A percentile compares a stretch with the other conserved stretches of the same genome.
Conservation (phyloP, 495 filamentous ascomycete species). For the Neurospora discreta region DNA sequence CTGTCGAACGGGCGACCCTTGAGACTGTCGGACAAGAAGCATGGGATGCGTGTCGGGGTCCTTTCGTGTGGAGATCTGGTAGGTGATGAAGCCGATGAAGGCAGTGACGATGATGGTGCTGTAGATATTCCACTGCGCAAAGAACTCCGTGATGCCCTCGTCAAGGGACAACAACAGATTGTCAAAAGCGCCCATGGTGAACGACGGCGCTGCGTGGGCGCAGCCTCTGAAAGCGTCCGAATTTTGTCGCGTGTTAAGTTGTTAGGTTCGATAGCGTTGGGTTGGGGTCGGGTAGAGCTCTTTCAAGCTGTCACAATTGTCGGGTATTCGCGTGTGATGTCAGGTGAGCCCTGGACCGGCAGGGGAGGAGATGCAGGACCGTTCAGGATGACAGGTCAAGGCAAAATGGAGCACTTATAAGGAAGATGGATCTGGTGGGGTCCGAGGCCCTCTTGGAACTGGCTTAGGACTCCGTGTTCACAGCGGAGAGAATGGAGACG, state of each 20-base stretch:
- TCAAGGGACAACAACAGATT: conserved; percentile 52
- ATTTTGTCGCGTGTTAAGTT: not conserved
- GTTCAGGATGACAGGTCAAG: not conserved
- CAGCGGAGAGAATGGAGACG: not conserved
- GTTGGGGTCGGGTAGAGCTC: not conserved
- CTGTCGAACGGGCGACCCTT: conserved; percentile 65
- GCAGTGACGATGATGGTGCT: conserved; percentile 53
- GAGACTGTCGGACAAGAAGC: conserved; percentile 74
- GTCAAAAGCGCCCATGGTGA: conserved; percentile 23
- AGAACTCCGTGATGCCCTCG: conserved; percentile 49
- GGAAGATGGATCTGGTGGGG: not conserved
- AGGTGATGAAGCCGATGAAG: conserved; percentile 41
- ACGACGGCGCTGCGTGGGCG: not conserved
- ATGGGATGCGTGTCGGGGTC: conserved; percentile 90
- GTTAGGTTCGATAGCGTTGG: not conserved
- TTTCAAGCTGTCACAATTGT: not conserved
- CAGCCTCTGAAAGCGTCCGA: not conserved
- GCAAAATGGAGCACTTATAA: not conserved
- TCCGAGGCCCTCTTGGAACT: not conserved
- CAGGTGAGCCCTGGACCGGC: not conserved
- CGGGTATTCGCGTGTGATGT: not conserved
- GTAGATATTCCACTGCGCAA: conserved; percentile 71
- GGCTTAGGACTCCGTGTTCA: not conserved
- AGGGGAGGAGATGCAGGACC: not conserved
- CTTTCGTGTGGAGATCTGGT: conserved; percentile 37